Conservation (phyloP, 179 eudicot genomes). For the Heliamphora pulchella region DNA sequence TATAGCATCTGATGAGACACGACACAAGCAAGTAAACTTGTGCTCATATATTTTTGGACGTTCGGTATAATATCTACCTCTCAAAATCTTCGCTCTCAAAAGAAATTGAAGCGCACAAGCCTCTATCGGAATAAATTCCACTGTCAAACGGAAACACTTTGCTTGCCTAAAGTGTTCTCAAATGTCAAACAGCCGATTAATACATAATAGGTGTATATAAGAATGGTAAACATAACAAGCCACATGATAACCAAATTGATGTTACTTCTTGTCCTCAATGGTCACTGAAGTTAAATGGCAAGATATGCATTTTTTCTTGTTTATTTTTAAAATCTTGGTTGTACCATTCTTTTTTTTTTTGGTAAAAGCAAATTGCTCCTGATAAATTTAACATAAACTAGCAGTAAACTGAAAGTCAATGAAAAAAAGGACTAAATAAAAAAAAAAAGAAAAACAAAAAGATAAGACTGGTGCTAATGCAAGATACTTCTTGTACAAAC, state of each 20-base stretch:
- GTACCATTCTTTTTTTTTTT: too few relatives aligned
- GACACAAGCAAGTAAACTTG: background rate
- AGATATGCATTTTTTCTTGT: too few relatives aligned
- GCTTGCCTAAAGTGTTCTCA: background rate
- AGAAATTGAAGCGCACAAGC: background rate
- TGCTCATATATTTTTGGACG: background rate
- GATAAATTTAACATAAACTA: too few relatives aligned
- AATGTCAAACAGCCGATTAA: background rate
- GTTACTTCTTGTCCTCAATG: background rate
- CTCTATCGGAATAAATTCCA: background rate
- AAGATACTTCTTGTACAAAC: too few relatives aligned
- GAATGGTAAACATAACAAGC: background rate
- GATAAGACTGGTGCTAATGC: too few relatives aligned
- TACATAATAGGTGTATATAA: background rate
- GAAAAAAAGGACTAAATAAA: too few relatives aligned
- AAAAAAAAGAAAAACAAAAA: too few relatives aligned
- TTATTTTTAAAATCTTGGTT: too few relatives aligned
- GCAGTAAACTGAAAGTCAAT: too few relatives aligned
- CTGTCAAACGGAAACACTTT: background rate
- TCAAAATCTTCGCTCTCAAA: background rate
- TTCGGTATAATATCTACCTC: background rate
- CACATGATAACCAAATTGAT: background rate
- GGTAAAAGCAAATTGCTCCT: too few relatives aligned
- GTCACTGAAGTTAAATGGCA: background rate
- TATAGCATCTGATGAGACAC: background rate